Evolutionary conservation across 2,329 filamentous ascomycete genomes (phyloP).

Genomic region (Claviceps sorghi): DNA sequence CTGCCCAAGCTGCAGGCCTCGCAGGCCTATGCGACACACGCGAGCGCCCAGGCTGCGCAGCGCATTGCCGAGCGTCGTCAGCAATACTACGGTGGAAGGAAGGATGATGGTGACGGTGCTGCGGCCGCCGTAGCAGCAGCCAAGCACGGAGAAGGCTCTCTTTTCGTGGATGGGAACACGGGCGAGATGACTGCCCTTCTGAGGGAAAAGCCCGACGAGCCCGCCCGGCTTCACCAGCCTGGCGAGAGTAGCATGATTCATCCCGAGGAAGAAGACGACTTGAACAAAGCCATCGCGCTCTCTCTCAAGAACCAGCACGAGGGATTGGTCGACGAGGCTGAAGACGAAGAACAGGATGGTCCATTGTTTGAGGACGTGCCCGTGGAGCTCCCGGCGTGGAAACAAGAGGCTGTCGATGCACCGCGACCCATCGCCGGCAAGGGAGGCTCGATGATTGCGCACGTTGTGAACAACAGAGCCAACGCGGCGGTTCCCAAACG

Average conservation of each 20-base stretch:
- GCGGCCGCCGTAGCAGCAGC: slow-evolving; percentile 17
- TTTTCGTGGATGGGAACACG: slow-evolving; percentile 28
- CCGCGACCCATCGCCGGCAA: slow-evolving; percentile 36
- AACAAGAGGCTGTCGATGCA: slow-evolving; percentile 35
- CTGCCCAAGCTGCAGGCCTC: slow-evolving; percentile 43
- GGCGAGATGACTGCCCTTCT: slow-evolving; percentile 10
- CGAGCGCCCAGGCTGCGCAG: slow-evolving; percentile 14
- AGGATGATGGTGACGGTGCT: slow-evolving; percentile 3
- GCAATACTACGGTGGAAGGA: slow-evolving; percentile 13
- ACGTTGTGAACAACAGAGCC: slow-evolving; percentile 59
- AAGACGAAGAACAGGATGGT: slow-evolving; percentile 28
- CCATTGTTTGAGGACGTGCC: slow-evolving; percentile 37
- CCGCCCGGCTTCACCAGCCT: neutral
- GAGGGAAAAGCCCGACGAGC: slow-evolving; percentile 22
- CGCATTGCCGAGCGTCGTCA: slow-evolving; percentile 14
- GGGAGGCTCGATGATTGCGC: slow-evolving; percentile 50
- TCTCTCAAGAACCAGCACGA: slow-evolving; percentile 57
- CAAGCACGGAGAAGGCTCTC: slow-evolving; percentile 33
- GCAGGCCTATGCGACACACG: slow-evolving; percentile 8
- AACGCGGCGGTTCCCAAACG: slow-evolving; percentile 42
- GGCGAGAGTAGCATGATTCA: slow-evolving; percentile 9
- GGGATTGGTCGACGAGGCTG: slow-evolving; percentile 19
- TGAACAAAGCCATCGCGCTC: slow-evolving; percentile 70
- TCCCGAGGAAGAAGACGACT: slow-evolving; percentile 38
- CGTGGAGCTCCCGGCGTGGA: slow-evolving; percentile 34